Evolutionary conservation across 257 asterid genomes (phyloP).

Genomic region (Galeopsis tetrahit): DNA sequence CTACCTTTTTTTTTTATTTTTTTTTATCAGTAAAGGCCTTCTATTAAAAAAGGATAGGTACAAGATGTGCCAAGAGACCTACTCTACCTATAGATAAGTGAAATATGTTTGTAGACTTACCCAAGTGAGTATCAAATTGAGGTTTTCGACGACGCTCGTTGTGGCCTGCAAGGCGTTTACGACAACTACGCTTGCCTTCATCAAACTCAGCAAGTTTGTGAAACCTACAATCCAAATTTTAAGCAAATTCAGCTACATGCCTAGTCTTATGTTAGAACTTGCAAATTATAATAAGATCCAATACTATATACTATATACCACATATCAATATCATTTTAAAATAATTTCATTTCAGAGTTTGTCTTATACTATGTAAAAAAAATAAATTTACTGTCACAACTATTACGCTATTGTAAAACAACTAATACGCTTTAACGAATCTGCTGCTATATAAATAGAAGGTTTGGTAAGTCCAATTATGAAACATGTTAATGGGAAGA

Average conservation of each 20-base stretch:
- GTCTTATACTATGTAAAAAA: no score
- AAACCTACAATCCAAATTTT: conserved; percentile 49
- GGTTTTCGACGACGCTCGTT: conserved; percentile 72
- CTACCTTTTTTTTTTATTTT: no score
- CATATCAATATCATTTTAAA: not conserved
- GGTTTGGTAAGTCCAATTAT: no score
- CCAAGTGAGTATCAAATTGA: conserved; percentile 51
- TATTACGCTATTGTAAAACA: no score
- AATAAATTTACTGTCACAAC: no score
- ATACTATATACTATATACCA: not conserved
- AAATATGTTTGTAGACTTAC: conserved; percentile 38
- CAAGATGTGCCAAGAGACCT: no score
- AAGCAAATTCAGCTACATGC: not conserved
- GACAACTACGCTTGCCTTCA: conserved; percentile 75
- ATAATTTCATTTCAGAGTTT: no score
- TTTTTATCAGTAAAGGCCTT: no score
- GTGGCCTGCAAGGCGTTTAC: conserved; percentile 78
- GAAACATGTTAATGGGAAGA: not conserved
- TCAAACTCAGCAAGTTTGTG: conserved; percentile 68
- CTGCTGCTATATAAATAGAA: no score
- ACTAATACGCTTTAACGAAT: no score
- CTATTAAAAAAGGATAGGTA: no score
- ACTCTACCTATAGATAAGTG: not conserved
- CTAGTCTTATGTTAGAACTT: not conserved
- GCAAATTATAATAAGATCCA: not conserved